Percentiles rank a stretch among this genome's conserved stretches.
phyloP scores from a whole-genome alignment of 1,284 basidiomycete genomes.

The Wolfiporia cocos region DNA sequence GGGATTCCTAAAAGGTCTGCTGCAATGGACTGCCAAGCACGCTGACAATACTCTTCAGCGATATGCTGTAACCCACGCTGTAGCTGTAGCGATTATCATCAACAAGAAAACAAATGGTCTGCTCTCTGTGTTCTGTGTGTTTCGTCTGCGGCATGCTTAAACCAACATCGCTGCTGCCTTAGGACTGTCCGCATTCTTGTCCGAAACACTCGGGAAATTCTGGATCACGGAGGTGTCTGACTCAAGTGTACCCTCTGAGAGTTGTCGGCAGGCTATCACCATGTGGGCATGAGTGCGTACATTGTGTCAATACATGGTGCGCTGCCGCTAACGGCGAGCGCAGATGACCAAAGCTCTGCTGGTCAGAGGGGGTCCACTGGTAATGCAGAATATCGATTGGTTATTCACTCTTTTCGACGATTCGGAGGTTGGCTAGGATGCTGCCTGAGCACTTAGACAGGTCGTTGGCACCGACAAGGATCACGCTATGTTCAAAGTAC shows the following conservation, averaged over 20 bases:
- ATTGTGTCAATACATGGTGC: too few relatives aligned
- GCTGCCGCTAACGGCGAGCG: too few relatives aligned
- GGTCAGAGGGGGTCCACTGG: slow-evolving; percentile 60
- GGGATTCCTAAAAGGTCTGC: slow-evolving; percentile 44
- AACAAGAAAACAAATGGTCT: slow-evolving; percentile 73
- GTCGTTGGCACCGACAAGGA: slow-evolving; percentile 56
- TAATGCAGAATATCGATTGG: slow-evolving; percentile 51
- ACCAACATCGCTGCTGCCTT: too few relatives aligned
- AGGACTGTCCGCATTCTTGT: too few relatives aligned
- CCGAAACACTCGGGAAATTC: slow-evolving; percentile 30
- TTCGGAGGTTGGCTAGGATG: slow-evolving; percentile 52
- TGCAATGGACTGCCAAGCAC: slow-evolving; percentile 51
- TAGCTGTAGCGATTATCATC: slow-evolving; percentile 60
- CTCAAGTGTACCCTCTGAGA: slow-evolving; percentile 21
- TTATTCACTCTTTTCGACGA: slow-evolving; percentile 71
- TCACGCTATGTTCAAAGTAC: slow-evolving; percentile 70
- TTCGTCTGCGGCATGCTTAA: too few relatives aligned
- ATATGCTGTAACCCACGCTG: slow-evolving; percentile 51
- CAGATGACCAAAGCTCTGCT: slow-evolving; percentile 79
- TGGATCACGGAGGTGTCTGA: slow-evolving; percentile 42
- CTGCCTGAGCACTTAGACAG: slow-evolving; percentile 68
- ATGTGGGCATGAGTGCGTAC: slow-evolving; percentile 68
- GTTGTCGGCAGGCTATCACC: slow-evolving; percentile 47
- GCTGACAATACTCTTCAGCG: slow-evolving; percentile 53
- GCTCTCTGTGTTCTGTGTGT: too few relatives aligned